Base-by-base conservation (phyloP, 495 filamentous ascomycete species). In the Thozetella sp. region DNA sequence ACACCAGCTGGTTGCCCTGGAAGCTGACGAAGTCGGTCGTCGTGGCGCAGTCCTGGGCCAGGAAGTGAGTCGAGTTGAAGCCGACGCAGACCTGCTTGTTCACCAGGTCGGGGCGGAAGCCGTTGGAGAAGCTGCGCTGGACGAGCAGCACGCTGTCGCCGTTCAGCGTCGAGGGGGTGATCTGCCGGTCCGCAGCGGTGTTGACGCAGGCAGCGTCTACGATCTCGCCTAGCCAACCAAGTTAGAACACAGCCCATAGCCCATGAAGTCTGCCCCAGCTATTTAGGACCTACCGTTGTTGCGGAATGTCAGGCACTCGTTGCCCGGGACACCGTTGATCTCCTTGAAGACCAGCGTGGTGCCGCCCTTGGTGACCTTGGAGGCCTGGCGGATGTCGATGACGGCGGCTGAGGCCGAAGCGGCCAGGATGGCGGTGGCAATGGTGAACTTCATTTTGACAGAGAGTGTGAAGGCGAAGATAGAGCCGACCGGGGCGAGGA, bases 301-400 rank as follows among this genome's bases (percentile, higher is more conserved):
- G 46, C 70, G 67, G 54, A 72, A 67, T 26, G 72, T 71, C 6
- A 72, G 58, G 53, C 62, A 71, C 54, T 71, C 67, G 25, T 74
- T 72, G 53, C 67, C 67, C 1, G 57, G 52, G 25, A 74, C 60
- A 17, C 70, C 70, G 25, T 54, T 54, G 54, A 71, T 59, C 50
- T 72, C 68, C 43, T 64, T 65, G 59, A 70, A 59, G 20, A 74
- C 67, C 11, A 71, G 52, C 0, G 66, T 72, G 34, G 56, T 58
- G 53, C 56, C 56, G 45, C 61, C 57, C 43, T 20, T 48, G 17
- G 30, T 24, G 56, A 53, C 27, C 20, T 51, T 43, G 20, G 53
- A 46, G 22, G 45, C 40, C 22, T 53, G 56, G 53, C 59, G 54
- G 55, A 57, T 43, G 60, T 58, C 26, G 52, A 54, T 26, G 26